These are phyloP conservation scores for Trypanosoma cruzi DNA, from an alignment of 208 protist species.

Conservation along the genomic window DNA sequence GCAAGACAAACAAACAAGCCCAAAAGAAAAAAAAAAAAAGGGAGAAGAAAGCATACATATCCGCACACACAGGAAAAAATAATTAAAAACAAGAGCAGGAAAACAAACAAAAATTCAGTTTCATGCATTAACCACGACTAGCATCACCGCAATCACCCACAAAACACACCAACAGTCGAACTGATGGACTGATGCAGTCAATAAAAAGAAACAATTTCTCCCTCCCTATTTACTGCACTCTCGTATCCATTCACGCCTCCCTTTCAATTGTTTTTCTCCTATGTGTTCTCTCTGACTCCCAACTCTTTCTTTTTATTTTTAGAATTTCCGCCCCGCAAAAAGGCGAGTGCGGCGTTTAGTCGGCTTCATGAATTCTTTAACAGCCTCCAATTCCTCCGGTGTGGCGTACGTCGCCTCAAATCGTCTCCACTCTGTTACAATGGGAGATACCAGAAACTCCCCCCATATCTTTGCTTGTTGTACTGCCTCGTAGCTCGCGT, in stretches of 20 bases:
- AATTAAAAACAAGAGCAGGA: not conserved
- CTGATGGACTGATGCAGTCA: no score
- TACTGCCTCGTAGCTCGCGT: conserved; percentile 52
- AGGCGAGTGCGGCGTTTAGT: conserved; percentile 70
- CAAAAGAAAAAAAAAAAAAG: no score
- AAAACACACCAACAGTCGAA: no score
- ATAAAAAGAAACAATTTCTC: conserved; percentile 1
- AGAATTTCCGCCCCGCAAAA: conserved; percentile 40
- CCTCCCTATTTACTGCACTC: not conserved
- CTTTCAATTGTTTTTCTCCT: not conserved
- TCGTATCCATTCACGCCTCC: not conserved
- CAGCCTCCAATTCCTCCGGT: conserved; percentile 35
- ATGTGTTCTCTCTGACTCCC: not conserved
- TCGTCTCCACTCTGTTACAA: conserved; percentile 63
- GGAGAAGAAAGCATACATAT: not conserved
- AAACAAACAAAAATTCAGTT: not conserved
- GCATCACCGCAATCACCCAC: not conserved
- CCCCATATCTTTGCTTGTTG: conserved; percentile 56
- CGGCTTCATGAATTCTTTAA: conserved; percentile 43
- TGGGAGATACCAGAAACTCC: conserved; percentile 62
- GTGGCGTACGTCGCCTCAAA: conserved; percentile 78
- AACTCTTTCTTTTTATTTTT: conserved; percentile 8
- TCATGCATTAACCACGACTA: not conserved
- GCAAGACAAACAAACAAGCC: no score
- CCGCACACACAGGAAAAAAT: no score